Conservation (phyloP, 2,329 filamentous ascomycete genomes). For the Emmonsiellopsis sp. region DNA sequence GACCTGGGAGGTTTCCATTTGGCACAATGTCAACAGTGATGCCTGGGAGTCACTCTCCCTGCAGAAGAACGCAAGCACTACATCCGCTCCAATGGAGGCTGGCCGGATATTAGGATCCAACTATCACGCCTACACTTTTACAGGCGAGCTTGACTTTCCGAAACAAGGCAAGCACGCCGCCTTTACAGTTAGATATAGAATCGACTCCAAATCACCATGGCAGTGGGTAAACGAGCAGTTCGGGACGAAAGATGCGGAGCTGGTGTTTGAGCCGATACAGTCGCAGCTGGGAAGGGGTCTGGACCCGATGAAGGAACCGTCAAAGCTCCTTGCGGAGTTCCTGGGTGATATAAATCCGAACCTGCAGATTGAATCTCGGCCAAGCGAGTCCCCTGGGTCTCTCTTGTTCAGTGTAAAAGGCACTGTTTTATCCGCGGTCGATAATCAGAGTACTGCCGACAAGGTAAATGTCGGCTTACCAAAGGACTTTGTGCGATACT, state of each 20-base stretch:
- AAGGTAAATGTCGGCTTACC: constrained; percentile 55
- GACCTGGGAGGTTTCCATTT: constrained; percentile 65
- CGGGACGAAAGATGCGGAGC: constrained; percentile 30
- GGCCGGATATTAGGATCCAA: constrained; percentile 13
- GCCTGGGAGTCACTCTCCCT: constrained; percentile 52
- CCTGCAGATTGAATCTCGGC: constrained; percentile 24
- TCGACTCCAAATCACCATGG: constrained; percentile 29
- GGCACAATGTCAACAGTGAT: constrained; percentile 56
- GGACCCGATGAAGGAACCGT: constrained; percentile 5
- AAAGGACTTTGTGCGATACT: constrained; percentile 62
- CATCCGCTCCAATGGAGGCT: constrained; percentile 22
- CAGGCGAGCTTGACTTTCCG: constrained; percentile 22
- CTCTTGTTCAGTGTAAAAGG: constrained; percentile 46
- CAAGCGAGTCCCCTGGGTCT: constrained; percentile 34
- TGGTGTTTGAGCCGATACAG: constrained; percentile 28
- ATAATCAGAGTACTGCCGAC: constrained; percentile 41
- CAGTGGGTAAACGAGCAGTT: constrained; percentile 37
- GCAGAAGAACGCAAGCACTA: constrained; percentile 25
- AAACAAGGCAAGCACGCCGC: constrained; percentile 20
- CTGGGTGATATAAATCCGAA: constrained; percentile 27
- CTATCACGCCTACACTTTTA: constrained; percentile 28
- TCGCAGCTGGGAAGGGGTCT: constrained; percentile 5
- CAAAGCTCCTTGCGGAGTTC: constrained; percentile 19
- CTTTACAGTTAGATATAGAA: constrained; percentile 38
- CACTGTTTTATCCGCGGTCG: constrained; percentile 43